These are phyloP conservation scores for Phlyctochytrium arcticum DNA, from an alignment of 192 early-diverging fungal species.

Conservation along the genomic window DNA sequence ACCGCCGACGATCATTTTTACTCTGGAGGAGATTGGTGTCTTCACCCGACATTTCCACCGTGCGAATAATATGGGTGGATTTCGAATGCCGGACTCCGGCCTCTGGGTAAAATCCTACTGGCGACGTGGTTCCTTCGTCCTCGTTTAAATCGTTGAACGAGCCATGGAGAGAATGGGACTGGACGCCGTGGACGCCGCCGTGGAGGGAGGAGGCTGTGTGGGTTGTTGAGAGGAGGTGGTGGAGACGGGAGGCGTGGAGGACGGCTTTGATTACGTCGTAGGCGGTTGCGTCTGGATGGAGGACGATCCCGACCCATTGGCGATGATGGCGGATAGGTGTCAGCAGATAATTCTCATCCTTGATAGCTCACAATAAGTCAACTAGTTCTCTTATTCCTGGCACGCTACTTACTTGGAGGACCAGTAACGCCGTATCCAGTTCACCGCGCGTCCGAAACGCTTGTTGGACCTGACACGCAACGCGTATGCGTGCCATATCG, in stretches of 20 bases:
- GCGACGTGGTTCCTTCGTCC: no score
- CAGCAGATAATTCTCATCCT: constrained; percentile 63
- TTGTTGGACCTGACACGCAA: constrained; percentile 43
- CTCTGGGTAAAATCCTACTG: no score
- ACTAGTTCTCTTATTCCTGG: neutral
- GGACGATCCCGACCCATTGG: constrained; percentile 38
- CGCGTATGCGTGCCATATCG: constrained; percentile 35
- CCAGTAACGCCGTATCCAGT: constrained; percentile 33
- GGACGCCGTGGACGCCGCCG: no score
- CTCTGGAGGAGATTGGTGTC: no score
- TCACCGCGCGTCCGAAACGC: constrained; percentile 40
- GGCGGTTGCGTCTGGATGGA: constrained; percentile 46
- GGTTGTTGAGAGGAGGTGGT: neutral
- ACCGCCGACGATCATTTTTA: no score
- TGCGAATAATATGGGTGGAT: no score
- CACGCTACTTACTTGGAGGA: constrained; percentile 34
- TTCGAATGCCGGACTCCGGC: no score
- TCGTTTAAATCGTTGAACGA: no score
- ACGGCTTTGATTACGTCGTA: constrained; percentile 60
- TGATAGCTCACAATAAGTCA: neutral
- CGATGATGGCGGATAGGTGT: constrained; percentile 27
- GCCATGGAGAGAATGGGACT: no score
- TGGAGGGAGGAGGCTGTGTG: constrained; percentile 1
- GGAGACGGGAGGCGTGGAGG: constrained; percentile 42
- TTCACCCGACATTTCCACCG: no score